phyloP scores from a whole-genome alignment of 2,329 filamentous ascomycete species.

The Gyromitra esculenta region DNA sequence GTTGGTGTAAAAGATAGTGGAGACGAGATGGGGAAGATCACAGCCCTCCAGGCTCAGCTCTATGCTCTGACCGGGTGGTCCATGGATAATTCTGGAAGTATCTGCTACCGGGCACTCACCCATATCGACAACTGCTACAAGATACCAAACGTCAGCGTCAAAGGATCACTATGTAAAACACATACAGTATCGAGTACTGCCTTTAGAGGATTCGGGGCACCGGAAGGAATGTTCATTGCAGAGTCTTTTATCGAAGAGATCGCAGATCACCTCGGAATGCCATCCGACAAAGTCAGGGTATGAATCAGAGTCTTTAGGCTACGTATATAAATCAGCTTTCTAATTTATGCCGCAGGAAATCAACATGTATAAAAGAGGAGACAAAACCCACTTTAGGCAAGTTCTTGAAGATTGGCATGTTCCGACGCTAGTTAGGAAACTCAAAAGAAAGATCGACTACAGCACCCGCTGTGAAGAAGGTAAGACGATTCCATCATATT shows the following conservation, averaged over 20 bases:
- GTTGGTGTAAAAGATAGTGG: constrained; percentile 94
- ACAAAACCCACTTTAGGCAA: constrained; percentile 92
- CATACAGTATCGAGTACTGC: constrained; percentile 98
- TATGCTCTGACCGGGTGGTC: constrained; percentile 95
- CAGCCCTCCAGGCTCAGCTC: constrained; percentile 83
- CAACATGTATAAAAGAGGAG: constrained; percentile 83
- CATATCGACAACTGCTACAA: constrained; percentile 91
- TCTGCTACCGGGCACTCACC: constrained; percentile 83
- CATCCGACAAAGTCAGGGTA: constrained; percentile 71
- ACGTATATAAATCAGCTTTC: background rate
- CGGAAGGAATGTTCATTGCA: constrained; percentile 93
- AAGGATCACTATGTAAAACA: constrained; percentile 87
- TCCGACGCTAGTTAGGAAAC: constrained; percentile 92
- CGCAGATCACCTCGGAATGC: constrained; percentile 85
- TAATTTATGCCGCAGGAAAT: constrained; percentile 71
- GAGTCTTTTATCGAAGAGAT: constrained; percentile 91
- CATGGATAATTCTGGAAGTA: constrained; percentile 75
- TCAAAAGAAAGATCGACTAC: constrained; percentile 80
- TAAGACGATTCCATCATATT: too few relatives aligned
- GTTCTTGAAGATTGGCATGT: constrained; percentile 90
- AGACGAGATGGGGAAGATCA: constrained; percentile 68
- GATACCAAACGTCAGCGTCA: constrained; percentile 84
- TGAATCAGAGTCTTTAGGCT: constrained; percentile 8
- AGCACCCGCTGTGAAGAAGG: constrained; percentile 70
- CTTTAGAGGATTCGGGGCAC: constrained; percentile 95